Evolutionary conservation across 495 filamentous ascomycete species (phyloP), one percentile per base, ranked within the genome.

Genomic region (Xylaria sp.): DNA sequence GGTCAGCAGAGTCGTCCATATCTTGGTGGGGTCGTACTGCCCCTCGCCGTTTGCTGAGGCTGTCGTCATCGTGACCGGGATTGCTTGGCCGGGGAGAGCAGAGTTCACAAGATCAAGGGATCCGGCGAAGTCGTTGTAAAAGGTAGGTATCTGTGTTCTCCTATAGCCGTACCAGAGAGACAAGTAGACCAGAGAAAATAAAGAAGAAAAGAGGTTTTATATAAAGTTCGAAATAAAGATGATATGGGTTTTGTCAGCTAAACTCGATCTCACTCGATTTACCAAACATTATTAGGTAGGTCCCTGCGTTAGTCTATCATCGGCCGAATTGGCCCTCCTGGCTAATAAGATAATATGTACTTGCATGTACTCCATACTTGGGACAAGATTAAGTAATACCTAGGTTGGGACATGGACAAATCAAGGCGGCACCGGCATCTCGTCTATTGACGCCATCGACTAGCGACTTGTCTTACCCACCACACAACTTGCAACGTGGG

Each of bases 1-100:
- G 70, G 79, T 80, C 46, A 83, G 66, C 41, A 83, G 77, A 11
- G 80, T 82, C 50, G 76, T 81, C 81, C 81, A 83, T 50, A 82
- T 82, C 77, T 81, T 82, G 57, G 79, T 75, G 67, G 75, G 72
- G 70, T 79, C 73, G 41, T 77, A 79, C 50, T 26, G 59, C 68
- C 73, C 69, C 61, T 63, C 64, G 24, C 72, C 61, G 52, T 69
- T 72, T 3, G 40, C 40, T 5, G 53, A 52, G 19, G 24, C 53
- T 53, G 61, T 69, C 68, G 41, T 70, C 72, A 65, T 72, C 31
- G 66, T 67, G 59, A 41, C 52, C 7, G 7, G 52, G 52, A n/a
- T 55, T 52, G 21, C 12, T 21, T 52, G n/a, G n/a, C 2, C 1
- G 0, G 3, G 2, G 48, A 53, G 21, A 53, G 48, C 5, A 24